Base-by-base conservation (phyloP, 306 rosid genomes). In the Cicer pinnatifidum region DNA sequence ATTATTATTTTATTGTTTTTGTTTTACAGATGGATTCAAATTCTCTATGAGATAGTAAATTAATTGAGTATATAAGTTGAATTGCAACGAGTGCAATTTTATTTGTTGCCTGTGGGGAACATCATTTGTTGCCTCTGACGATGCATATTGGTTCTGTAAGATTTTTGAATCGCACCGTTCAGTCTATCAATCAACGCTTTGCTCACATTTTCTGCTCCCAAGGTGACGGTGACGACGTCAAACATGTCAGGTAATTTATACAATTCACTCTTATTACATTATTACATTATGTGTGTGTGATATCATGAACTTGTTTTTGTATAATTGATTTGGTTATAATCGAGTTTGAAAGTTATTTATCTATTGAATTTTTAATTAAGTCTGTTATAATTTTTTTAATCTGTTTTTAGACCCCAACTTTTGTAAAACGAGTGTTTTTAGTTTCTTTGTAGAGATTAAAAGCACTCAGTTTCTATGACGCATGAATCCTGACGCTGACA, bases 161-260 rank as follows among this genome's bases (percentile, higher is more conserved):
- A 53, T 61, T 33, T 56, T 13, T 78, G 17, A 81, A 69, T 78
- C 53, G 44, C 1, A 51, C 82, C 37, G 16, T 84, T 69, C 81
- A 48, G 11, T 81, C 44, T 10, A 6, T 84, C 69, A 90, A 85
- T 76, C 84, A 76, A 80, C 83, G 80, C n/a, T 16, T 86, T 75
- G 71, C 87, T 41, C 83, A 72, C 70, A 4, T 89, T 80, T 66
- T 87, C 66, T 37, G 71, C 84, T 73, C 57, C 78, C 82, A 79
- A 43, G 37, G 81, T 11, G 64, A 76, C 38, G 40, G 81, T 11
- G 64, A 76, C 38, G 9, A 35, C 7, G 78, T 52, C 38, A 64
- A 66, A 56, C 73, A 20, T 37, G 56, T 71, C 44, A 81, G 93
- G 96, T 90, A 80, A 5, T 56, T 68, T 63, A 1, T 8, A 7